Evolutionary conservation across 1,284 basidiomycete genomes (phyloP), one percentile per base, ranked within the genome.

Genomic region (Moesziomyces aphidis): DNA sequence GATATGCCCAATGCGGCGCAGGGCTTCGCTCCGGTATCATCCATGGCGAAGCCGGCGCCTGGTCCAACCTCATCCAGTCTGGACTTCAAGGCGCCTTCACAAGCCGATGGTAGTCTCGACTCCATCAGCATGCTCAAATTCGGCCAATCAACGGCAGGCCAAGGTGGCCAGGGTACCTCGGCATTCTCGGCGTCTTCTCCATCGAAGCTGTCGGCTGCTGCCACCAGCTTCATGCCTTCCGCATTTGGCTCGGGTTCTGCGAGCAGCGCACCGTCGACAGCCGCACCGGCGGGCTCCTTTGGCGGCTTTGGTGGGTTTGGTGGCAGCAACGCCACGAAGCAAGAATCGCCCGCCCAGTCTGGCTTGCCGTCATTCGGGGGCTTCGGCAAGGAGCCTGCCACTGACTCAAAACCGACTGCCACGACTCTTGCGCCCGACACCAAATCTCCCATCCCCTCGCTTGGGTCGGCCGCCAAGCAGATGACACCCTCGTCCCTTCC

Each of bases 341-440:
- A 31, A 11, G 54, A 13, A 4, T 19, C 10, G 5, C 15, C 46
- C 7, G 2, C 50, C 3, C 48, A 50, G 21, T 19, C 54, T 6
- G 48, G 39, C 24, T 19, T 55, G 23, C 50, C 66, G 4, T 50
- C 26, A 13, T 63, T 64, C 23, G 61, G 61, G 4, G 54, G 31
- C 3, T 50, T 64, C 17, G 67, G 50, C 19, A 54, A 57, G 10
- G 22, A 34, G 22, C 0, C 50, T 43, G 8, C 46, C 28, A 39
- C 4, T 47, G 5, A 50, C 36, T 46, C 46, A 50, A 46, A 58
- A 57, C 19, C 39, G 23, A 2, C 53, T 4, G 21, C 31, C 15
- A 13, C 50, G 17, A 23, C 49, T 21, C 10, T 46, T 19, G 15
- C 49, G 13, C 45, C 36, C 6, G 60, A 64, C 26, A 54, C 50